These are phyloP conservation scores for Phoma sp. DNA, from an alignment of 2,329 filamentous ascomycete species.

Conservation along the genomic window DNA sequence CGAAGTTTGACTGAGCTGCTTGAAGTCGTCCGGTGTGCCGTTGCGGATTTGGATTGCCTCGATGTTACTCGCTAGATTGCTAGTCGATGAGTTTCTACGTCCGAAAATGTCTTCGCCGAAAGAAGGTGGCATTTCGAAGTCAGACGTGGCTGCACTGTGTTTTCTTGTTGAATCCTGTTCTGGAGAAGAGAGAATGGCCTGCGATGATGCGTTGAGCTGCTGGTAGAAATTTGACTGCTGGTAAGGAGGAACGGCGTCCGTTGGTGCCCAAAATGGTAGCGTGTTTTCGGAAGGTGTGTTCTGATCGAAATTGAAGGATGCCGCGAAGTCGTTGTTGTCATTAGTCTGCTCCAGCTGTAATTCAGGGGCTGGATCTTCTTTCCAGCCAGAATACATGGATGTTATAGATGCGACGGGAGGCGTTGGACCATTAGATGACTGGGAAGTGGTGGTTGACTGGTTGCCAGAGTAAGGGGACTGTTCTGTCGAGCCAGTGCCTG, in stretches of 20 bases:
- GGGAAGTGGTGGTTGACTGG: slow-evolving; percentile 38
- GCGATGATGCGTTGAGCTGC: slow-evolving; percentile 45
- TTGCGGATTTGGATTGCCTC: slow-evolving; percentile 48
- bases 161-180: slow-evolving; percentile 37
- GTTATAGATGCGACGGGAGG: slow-evolving; percentile 45
- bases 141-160: slow-evolving; percentile 38
- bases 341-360: slow-evolving; percentile 34
- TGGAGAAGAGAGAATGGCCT: slow-evolving; percentile 44
- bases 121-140: slow-evolving; percentile 38
- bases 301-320: slow-evolving; percentile 39
- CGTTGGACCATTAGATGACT: slow-evolving; percentile 42
- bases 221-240: slow-evolving; percentile 43
- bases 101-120: slow-evolving; percentile 44
- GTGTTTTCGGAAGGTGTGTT: slow-evolving; percentile 42
- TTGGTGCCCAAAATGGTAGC: slow-evolving; percentile 38
- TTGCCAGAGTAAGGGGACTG: slow-evolving; percentile 46
- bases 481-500: slow-evolving; percentile 41
- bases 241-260: slow-evolving; percentile 30
- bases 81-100: slow-evolving; percentile 49
- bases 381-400: slow-evolving; percentile 48
- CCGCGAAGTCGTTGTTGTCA: slow-evolving; percentile 37
- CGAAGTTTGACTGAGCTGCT: slow-evolving; percentile 48
- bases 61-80: slow-evolving; percentile 48
- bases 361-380: slow-evolving; percentile 34
- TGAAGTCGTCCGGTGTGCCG: slow-evolving; percentile 42